A percentile compares a stretch with the other conserved stretches of the same genome.
phyloP scores from a whole-genome alignment of 306 rosid genomes.

The Medicago ruthenica region DNA sequence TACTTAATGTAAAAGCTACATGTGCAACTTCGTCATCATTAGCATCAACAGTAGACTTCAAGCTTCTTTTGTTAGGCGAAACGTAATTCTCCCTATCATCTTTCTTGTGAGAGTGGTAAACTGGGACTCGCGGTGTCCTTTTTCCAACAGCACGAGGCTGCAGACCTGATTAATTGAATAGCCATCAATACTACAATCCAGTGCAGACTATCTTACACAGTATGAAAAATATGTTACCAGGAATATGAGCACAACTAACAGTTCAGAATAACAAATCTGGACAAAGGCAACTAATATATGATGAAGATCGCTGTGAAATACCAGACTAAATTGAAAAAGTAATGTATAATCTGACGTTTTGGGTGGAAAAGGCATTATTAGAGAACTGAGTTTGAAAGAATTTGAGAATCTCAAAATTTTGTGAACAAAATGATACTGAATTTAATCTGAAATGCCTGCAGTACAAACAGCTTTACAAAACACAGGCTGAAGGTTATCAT shows the following conservation, averaged over 20 bases:
- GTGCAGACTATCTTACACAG: constrained; percentile 23
- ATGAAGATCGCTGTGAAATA: constrained; percentile 11
- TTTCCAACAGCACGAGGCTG: constrained; percentile 84
- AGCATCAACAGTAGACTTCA: constrained; percentile 53
- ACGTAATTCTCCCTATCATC: constrained; percentile 51
- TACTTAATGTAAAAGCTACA: constrained; percentile 62
- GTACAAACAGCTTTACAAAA: constrained; percentile 1
- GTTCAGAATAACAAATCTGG: constrained; percentile 5
- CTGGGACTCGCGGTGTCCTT: constrained; percentile 85
- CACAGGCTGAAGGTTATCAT: neutral
- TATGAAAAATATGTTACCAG: neutral
- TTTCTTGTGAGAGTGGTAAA: constrained; percentile 55
- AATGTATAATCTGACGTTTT: constrained; percentile 5
- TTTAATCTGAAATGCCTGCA: neutral
- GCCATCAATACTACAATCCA: constrained; percentile 35
- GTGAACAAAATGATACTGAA: neutral
- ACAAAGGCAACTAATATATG: constrained; percentile 13
- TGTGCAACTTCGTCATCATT: constrained; percentile 61
- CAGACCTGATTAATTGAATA: constrained; percentile 55
- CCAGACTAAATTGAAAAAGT: constrained; percentile 20
- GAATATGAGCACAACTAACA: constrained; percentile 2
- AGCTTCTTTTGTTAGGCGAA: constrained; percentile 58
- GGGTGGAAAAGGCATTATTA: constrained; percentile 2
- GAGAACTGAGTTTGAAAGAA: neutral
- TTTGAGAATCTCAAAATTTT: neutral